Base-by-base conservation (phyloP, 2,329 filamentous ascomycete genomes). In the Zymoseptoria brevis region DNA sequence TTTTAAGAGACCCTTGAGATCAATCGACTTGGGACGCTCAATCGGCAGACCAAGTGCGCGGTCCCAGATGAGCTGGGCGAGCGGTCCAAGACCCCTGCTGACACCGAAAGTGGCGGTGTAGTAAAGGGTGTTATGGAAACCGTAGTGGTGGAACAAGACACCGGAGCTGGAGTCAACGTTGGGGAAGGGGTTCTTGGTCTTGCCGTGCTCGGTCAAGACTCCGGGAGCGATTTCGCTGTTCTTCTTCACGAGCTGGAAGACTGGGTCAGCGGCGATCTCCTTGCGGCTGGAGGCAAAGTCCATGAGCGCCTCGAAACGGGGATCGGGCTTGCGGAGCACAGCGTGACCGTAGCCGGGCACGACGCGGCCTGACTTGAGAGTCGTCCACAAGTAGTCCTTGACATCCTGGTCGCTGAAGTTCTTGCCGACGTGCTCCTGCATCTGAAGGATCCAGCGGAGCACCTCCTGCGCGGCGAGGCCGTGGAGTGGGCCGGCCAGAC, bases 231-330 rank as follows among this genome's bases (percentile, higher is more conserved):
- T 97, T 90, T 99, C 99, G 89, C 97, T 99, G 71, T 99, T 94
- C 83, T 99, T 94, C 85, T 89, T 95, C 81, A 99, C 94, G 70
- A 99, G 89, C 86, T 99, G 91, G 90, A 96, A 99, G 92, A 99
- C 95, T 73, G 93, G 92, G 84, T 97, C 94, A 73, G 96, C 84
- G 74, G 93, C 90, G 76, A 96, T 87, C 77, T 96, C 90, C 82
- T 89, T 84, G 71, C 92, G 89, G 65, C 88, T 83, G 13, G 87
- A 83, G 7, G 93, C 94, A 72, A 99, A 99, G 77, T 92, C 88
- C 82, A 94, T 92, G 86, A 99, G 94, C 68, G 92, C 95, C 75
- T 90, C 90, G 85, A 99, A 99, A 75, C 94, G 93, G 75, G 94
- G 94, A 79, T 99, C 94, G 64, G 94, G 99, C 90, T 99, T 97